Evolutionary conservation across 2,329 filamentous ascomycete genomes (phyloP).

Genomic region (Aspergillus aculeatus): DNA sequence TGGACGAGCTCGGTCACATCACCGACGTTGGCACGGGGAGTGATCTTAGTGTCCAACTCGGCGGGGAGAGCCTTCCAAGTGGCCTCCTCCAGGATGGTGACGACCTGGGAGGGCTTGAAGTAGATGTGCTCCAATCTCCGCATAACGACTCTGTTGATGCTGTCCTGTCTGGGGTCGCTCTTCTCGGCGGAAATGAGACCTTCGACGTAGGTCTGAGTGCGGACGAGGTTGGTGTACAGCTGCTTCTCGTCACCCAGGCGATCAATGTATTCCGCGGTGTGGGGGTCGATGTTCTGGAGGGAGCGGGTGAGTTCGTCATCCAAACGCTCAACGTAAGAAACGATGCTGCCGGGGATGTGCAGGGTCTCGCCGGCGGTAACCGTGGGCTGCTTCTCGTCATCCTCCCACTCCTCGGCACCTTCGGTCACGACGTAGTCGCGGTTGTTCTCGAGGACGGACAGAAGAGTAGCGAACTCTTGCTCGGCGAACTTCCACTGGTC

Average conservation of each 20-base stretch:
- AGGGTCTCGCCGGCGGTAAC: conserved; percentile 72
- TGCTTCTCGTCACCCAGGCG: conserved; percentile 85
- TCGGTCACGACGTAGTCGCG: conserved; percentile 83
- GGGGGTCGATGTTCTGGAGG: conserved; percentile 95
- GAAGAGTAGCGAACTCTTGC: conserved; percentile 75
- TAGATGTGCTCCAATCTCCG: conserved; percentile 94
- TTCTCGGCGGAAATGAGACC: conserved; percentile 66
- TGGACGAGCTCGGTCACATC: conserved; percentile 75
- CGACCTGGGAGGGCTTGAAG: conserved; percentile 95
- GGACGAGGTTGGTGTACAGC: conserved; percentile 90
- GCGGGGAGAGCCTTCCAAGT: conserved; percentile 79
- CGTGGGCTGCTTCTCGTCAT: conserved; percentile 88
- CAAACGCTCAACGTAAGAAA: conserved; percentile 90
- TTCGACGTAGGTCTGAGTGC: conserved; percentile 85
- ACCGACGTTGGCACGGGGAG: conserved; percentile 65
- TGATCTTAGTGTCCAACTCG: conserved; percentile 73
- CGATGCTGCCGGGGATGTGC: conserved; percentile 90
- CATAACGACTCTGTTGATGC: conserved; percentile 88
- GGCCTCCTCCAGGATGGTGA: conserved; percentile 91
- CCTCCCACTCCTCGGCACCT: conserved; percentile 95
- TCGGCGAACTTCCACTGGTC: conserved; percentile 97
- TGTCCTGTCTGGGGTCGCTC: conserved; percentile 77
- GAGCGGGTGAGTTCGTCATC: conserved; percentile 97
- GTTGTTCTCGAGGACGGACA: conserved; percentile 76
- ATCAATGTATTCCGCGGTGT: conserved; percentile 98